Evolutionary conservation across 1,139 yeast species (phyloP).

Genomic region (Pichia kudriavzevii): DNA sequence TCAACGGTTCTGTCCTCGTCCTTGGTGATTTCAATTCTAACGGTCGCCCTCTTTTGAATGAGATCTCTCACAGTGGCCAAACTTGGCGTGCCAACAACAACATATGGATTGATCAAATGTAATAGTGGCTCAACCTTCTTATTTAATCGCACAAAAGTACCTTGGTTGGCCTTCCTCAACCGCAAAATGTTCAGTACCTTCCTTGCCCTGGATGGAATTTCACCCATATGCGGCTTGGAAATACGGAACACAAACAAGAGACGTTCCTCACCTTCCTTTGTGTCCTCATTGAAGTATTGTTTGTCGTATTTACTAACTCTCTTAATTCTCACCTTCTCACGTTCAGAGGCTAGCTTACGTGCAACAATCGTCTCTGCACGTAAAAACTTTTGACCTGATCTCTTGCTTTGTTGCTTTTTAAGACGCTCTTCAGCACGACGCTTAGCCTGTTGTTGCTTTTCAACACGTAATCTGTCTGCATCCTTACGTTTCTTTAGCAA

Average conservation of each 20-base stretch:
- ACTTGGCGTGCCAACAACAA: constrained; percentile 68
- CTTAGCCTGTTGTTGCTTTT: constrained; percentile 33
- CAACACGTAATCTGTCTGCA: constrained; percentile 59
- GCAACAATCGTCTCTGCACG: constrained; percentile 71
- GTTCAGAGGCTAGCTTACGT: constrained; percentile 52
- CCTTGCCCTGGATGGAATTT: constrained; percentile 58
- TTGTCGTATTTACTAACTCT: constrained; percentile 48
- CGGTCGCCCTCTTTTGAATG: constrained; percentile 68
- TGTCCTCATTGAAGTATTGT: constrained; percentile 11
- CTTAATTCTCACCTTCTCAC: constrained; percentile 61
- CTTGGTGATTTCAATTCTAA: constrained; percentile 34
- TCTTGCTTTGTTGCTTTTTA: constrained; percentile 33
- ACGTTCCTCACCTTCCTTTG: constrained; percentile 35
- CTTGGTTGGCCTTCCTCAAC: constrained; percentile 52
- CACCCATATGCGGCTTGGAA: constrained; percentile 53
- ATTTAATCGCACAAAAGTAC: constrained; percentile 62
- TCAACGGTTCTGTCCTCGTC: constrained; percentile 26
- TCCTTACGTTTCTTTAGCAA: constrained; percentile 71
- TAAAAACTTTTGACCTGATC: constrained; percentile 42
- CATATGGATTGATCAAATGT: constrained; percentile 62
- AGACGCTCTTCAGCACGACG: constrained; percentile 33
- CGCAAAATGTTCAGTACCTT: constrained; percentile 53
- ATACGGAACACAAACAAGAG: constrained; percentile 61
- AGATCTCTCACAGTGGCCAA: constrained; percentile 61
- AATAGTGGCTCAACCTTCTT: constrained; percentile 49